Evolutionary conservation across 2,329 filamentous ascomycete genomes (phyloP).

Genomic region (Nothophoma quercina): DNA sequence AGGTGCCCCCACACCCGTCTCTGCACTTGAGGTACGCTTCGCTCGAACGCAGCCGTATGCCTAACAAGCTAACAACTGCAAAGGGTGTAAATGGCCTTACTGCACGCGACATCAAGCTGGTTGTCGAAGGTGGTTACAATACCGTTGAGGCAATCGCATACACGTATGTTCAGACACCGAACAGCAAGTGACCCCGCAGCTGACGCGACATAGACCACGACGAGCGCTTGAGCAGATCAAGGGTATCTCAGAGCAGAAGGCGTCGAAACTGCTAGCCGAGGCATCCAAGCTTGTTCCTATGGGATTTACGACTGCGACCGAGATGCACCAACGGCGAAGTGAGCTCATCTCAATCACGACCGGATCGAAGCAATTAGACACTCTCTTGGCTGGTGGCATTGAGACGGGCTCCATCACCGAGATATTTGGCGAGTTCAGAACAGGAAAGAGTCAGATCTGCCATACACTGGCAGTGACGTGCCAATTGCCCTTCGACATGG

Average conservation of each 20-base stretch:
- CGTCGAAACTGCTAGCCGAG: constrained; percentile 87
- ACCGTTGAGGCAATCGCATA: constrained; percentile 97
- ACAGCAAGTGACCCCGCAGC: constrained; percentile 9
- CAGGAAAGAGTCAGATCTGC: constrained; percentile 97
- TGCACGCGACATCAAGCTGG: constrained; percentile 92
- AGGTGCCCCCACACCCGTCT: constrained; percentile 90
- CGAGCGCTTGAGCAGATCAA: constrained; percentile 93
- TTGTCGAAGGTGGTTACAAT: constrained; percentile 91
- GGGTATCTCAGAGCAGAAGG: constrained; percentile 97
- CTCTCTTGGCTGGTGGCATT: constrained; percentile 88
- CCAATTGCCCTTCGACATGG: constrained; percentile 98
- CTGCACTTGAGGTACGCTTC: constrained; percentile 77
- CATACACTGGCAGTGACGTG: constrained; percentile 99
- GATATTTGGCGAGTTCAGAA: constrained; percentile 96
- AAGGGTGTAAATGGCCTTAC: constrained; percentile 88
- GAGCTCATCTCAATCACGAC: constrained; percentile 98
- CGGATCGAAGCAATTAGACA: constrained; percentile 96
- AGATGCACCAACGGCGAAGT: constrained; percentile 97
- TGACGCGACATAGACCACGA: constrained; percentile 61
- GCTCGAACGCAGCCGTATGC: background rate
- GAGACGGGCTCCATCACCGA: constrained; percentile 98
- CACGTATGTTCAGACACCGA: constrained; percentile 64
- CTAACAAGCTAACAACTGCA: constrained; percentile 11
- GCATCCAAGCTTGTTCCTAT: constrained; percentile 98
- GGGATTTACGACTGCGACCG: constrained; percentile 98